These are phyloP conservation scores for Capronia epimyces DNA, from an alignment of 2,329 filamentous ascomycete genomes.

Conservation along the genomic window DNA sequence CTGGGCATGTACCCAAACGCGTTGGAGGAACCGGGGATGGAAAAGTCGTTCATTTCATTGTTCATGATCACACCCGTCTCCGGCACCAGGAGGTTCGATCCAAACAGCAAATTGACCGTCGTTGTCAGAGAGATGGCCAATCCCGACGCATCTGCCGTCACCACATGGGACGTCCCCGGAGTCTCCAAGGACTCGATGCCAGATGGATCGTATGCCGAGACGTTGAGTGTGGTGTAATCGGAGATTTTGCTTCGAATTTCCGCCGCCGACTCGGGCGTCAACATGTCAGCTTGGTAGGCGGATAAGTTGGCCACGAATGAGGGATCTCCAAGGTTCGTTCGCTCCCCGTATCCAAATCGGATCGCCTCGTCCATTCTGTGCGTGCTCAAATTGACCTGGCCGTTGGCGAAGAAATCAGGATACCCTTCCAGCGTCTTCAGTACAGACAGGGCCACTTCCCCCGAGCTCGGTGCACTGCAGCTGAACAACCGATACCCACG, in stretches of 20 bases:
- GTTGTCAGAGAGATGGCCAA: conserved; percentile 77
- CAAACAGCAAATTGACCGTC: conserved; percentile 83
- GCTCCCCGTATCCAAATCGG: conserved; percentile 77
- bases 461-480: conserved; percentile 70
- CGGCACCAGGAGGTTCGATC: conserved; percentile 70
- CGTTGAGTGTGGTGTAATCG: conserved; percentile 65
- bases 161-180: conserved; percentile 49
- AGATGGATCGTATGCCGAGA: conserved; percentile 67
- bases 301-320: conserved; percentile 61
- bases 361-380: conserved; percentile 85
- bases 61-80: conserved; percentile 76
- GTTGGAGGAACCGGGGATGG: conserved; percentile 70
- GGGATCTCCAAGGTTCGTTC: conserved; percentile 78
- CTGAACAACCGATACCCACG: conserved; percentile 65
- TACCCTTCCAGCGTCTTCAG: conserved; percentile 83
- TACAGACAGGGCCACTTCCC: conserved; percentile 66
- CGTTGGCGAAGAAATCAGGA: conserved; percentile 53
- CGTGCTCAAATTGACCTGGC: conserved; percentile 60
- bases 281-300: conserved; percentile 61
- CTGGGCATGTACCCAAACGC: conserved; percentile 80
- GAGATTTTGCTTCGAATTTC: conserved; percentile 62
- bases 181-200: conserved; percentile 62
- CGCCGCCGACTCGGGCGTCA: conserved; percentile 56
- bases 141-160: conserved; percentile 65
- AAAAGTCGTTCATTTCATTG: conserved; percentile 69